A percentile compares a stretch with the other conserved stretches of the same genome.
phyloP scores from a whole-genome alignment of 805 yeast genomes.

The Blastobotrys chiropterorum region DNA sequence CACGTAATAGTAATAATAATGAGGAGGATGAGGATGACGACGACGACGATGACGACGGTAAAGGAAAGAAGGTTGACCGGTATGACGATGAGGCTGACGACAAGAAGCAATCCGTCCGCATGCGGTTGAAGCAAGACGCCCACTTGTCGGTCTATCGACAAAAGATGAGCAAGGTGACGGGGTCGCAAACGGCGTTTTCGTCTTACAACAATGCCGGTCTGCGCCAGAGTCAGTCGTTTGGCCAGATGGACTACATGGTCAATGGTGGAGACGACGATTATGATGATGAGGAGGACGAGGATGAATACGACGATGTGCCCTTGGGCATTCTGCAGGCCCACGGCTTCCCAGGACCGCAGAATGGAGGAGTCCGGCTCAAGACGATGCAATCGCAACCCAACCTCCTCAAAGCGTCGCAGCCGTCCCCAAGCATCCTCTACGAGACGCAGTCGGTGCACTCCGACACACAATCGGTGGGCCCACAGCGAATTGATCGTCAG shows the following conservation, averaged over 20 bases:
- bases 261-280: slow-evolving; percentile 25
- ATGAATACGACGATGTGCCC: slow-evolving; percentile 36
- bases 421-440: slow-evolving; percentile 8
- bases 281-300: slow-evolving; percentile 29
- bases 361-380: slow-evolving; percentile 10
- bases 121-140: slow-evolving; percentile 35
- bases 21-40: slow-evolving; percentile 13
- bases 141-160: slow-evolving; percentile 37
- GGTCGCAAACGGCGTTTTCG: slow-evolving; percentile 20
- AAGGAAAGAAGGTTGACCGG: slow-evolving; percentile 8
- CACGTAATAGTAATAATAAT: slow-evolving; percentile 1
- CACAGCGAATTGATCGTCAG: neutral
- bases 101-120: slow-evolving; percentile 19
- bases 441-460: neutral
- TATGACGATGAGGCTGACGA: slow-evolving; percentile 18
- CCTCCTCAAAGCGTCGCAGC: slow-evolving; percentile 1
- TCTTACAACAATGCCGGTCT: slow-evolving; percentile 6
- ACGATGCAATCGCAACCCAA: slow-evolving; percentile 16
- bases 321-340: slow-evolving; percentile 36
- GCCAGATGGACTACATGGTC: slow-evolving; percentile 13
- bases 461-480: slow-evolving; percentile 11
- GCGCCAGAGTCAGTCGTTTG: slow-evolving; percentile 7
- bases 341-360: slow-evolving; percentile 28
- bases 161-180: slow-evolving; percentile 35
- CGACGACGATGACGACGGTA: slow-evolving; percentile 13